Conservation (phyloP, 257 asterid genomes). For the Echites panduratus region DNA sequence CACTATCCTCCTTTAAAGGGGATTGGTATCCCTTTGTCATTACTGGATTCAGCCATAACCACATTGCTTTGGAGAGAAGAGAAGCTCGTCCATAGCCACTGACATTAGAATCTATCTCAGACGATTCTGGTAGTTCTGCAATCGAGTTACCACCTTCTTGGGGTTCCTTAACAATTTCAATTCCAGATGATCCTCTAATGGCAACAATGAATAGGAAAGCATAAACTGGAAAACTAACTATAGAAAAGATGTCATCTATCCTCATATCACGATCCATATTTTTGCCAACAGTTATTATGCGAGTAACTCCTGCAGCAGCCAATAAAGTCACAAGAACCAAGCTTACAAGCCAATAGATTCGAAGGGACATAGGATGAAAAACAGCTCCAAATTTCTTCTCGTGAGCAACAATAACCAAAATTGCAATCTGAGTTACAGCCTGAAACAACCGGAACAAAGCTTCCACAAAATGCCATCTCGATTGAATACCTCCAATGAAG, state of each 20-base stretch:
- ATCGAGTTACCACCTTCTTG: slow-evolving; percentile 12
- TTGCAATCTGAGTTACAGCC: slow-evolving; percentile 28
- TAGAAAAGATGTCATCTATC: slow-evolving; percentile 37
- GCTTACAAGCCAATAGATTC: slow-evolving; percentile 26
- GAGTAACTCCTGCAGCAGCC: slow-evolving; percentile 25
- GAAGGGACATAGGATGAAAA: slow-evolving; percentile 32
- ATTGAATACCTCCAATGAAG: slow-evolving; percentile 25
- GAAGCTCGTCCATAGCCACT: slow-evolving; percentile 60
- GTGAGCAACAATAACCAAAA: slow-evolving; percentile 36
- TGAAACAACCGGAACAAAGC: slow-evolving; percentile 30
- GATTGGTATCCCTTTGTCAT: slow-evolving; percentile 44
- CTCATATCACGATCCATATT: slow-evolving; percentile 18
- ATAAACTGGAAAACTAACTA: slow-evolving; percentile 36
- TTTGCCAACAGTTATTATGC: slow-evolving; percentile 21
- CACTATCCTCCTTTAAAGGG: slow-evolving; percentile 44
- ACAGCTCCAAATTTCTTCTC: slow-evolving; percentile 42
- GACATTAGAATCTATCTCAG: slow-evolving; percentile 19
- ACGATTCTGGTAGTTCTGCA: slow-evolving; percentile 14
- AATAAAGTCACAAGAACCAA: slow-evolving; percentile 18
- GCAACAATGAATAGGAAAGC: slow-evolving; percentile 33
- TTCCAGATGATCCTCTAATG: slow-evolving; percentile 31
- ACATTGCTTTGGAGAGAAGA: slow-evolving; percentile 38
- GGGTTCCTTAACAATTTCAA: slow-evolving; percentile 13
- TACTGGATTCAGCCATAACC: slow-evolving; percentile 63
- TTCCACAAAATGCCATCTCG: slow-evolving; percentile 38